phyloP scores from a whole-genome alignment of 331 rosid species.

The Quercus lobata region DNA sequence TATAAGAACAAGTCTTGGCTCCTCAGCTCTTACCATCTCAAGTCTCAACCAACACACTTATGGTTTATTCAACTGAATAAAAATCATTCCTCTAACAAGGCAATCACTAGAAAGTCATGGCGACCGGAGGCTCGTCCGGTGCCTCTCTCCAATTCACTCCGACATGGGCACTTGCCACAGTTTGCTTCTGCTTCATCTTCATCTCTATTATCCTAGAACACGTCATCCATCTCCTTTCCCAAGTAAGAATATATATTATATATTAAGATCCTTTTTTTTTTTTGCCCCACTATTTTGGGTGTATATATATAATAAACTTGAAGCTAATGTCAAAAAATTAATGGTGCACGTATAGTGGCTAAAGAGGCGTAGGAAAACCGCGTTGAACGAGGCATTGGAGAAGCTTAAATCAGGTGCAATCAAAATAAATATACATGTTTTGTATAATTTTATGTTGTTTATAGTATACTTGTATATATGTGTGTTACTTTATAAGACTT shows the following conservation, averaged over 20 bases:
- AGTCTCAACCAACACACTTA: background rate
- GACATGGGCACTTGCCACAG: conserved; percentile 38
- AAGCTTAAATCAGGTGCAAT: conserved; percentile 37
- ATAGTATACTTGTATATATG: background rate
- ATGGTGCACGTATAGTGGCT: conserved; percentile 25
- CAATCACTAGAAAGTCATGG: background rate
- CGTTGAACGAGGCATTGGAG: conserved; percentile 30
- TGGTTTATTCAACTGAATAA: background rate
- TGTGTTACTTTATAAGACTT: too few relatives aligned
- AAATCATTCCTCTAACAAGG: background rate
- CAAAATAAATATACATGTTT: background rate
- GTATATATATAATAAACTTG: background rate
- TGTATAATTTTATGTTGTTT: background rate
- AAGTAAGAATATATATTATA: background rate
- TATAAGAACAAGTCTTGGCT: background rate
- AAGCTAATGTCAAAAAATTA: background rate
- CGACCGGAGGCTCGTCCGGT: background rate
- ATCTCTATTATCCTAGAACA: conserved; percentile 23
- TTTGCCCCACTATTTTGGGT: background rate
- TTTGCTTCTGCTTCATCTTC: conserved; percentile 36
- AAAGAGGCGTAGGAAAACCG: conserved; percentile 12
- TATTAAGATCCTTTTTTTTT: background rate
- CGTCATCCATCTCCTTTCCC: conserved; percentile 19
- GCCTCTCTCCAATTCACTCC: conserved; percentile 30
- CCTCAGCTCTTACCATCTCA: background rate